phyloP scores from a whole-genome alignment of 768 basidiomycete genomes.

The Lentinula sp. region DNA sequence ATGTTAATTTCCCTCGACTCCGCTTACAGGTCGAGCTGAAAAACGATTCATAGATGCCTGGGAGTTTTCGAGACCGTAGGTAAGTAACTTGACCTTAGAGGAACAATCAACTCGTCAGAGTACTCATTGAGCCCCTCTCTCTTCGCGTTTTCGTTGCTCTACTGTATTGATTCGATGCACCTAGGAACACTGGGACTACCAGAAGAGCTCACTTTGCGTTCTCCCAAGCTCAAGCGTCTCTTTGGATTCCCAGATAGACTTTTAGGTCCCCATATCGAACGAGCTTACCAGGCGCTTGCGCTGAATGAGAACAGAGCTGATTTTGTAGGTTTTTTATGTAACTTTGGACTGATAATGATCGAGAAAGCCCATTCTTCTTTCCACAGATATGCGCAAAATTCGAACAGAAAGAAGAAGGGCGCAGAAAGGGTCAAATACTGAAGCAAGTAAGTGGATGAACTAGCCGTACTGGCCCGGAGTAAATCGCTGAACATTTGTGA shows the following conservation, averaged over 20 bases:
- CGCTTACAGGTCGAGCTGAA: neutral
- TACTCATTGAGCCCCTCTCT: neutral
- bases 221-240: slow-evolving; percentile 37
- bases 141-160: no score
- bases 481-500: neutral
- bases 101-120: neutral
- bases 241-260: slow-evolving; percentile 61
- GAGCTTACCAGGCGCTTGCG: slow-evolving; percentile 66
- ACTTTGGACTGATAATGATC: neutral
- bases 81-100: neutral
- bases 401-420: slow-evolving; percentile 47
- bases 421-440: slow-evolving; percentile 48
- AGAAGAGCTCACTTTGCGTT: slow-evolving; percentile 48
- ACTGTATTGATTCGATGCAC: no score
- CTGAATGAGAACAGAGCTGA: slow-evolving; percentile 61
- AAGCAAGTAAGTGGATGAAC: slow-evolving; percentile 42
- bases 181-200: slow-evolving; percentile 52
- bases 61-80: slow-evolving; percentile 82
- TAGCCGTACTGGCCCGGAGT: neutral
- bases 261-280: slow-evolving; percentile 58
- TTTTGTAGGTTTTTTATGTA: slow-evolving; percentile 41
- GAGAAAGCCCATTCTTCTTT: neutral
- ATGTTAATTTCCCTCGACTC: slow-evolving; percentile 7
- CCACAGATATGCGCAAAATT: slow-evolving; percentile 57
- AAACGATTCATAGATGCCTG: slow-evolving; percentile 38